Percentiles rank a stretch among this genome's conserved stretches.
These are phyloP conservation scores for Cladosporium sp. DNA, from an alignment of 2,329 filamentous ascomycete species.

Conservation along the genomic window DNA sequence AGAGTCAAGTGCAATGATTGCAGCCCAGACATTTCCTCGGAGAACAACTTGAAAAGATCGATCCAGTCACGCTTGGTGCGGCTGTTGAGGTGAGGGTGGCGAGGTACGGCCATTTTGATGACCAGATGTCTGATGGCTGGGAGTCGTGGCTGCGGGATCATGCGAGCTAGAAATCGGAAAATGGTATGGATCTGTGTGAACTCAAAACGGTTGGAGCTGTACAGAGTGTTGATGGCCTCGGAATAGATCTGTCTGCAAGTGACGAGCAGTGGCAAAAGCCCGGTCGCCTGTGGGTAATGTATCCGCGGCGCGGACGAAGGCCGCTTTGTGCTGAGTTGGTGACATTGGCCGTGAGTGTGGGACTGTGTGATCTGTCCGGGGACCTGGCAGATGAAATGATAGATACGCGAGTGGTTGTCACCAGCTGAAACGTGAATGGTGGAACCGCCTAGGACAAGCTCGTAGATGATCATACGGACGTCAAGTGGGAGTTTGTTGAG, in stretches of 20 bases:
- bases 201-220: conserved; percentile 30
- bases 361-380: conserved; percentile 22
- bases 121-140: conserved; percentile 26
- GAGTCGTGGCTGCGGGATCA: conserved; percentile 26
- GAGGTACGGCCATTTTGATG: conserved; percentile 27
- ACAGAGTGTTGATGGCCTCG: conserved; percentile 27
- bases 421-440: conserved; percentile 26
- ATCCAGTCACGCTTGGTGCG: conserved; percentile 28
- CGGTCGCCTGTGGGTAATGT: conserved; percentile 19
- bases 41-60: conserved; percentile 29
- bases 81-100: conserved; percentile 27
- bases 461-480: conserved; percentile 31
- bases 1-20: conserved; percentile 25
- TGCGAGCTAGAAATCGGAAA: conserved; percentile 28
- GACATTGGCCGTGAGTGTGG: conserved; percentile 22
- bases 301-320: conserved; percentile 19
- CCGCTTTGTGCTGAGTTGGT: conserved; percentile 16
- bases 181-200: conserved; percentile 30
- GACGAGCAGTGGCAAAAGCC: conserved; percentile 26
- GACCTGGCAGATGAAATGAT: conserved; percentile 24
- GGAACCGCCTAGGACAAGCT: conserved; percentile 27
- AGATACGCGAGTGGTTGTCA: conserved; percentile 20
- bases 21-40: conserved; percentile 26
- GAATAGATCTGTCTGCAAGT: conserved; percentile 30
- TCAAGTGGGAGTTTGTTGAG: conserved; percentile 28